Evolutionary conservation across 495 filamentous ascomycete species (phyloP), one percentile per base, ranked within the genome.

Genomic region (Hypoxylon trugodes): DNA sequence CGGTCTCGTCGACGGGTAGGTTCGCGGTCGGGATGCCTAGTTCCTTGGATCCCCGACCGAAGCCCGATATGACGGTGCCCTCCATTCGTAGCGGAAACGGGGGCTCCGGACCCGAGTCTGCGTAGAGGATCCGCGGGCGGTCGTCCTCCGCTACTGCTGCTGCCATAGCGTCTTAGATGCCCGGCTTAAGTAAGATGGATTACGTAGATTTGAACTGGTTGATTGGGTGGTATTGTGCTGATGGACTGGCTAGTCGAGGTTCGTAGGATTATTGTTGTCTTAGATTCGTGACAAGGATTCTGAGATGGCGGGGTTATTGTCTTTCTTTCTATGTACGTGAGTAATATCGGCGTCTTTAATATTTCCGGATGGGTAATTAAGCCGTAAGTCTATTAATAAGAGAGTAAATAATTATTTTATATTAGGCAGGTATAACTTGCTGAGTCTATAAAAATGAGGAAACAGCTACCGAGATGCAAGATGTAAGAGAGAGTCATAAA

Each of bases 11-110:
- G 53, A 96, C 81, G 35, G 95, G 93, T 62, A 98, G 93, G 79
- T 98, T 98, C 68, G 95, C 95, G 0, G 95, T 98, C 2, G 95
- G 95, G 75, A 98, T 97, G 53, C 94, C 92, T 56, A 98, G 87
- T 82, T 96, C 92, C 79, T 91, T 94, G 72, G 89, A 93, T 36
- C 95, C 95, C 37, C 95, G 87, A 13, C 95, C 95, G 76, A 97
- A 98, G 33, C 95, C 95, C 72, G 90, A 88, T 68, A 98, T 91
- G 12, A 98, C 92, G 42, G 86, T 82, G 5, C 95, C 95, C 35
- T 86, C 86, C 71, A 97, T 84, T 42, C 80, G 84, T 60, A 97
- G 79, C 0, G 95, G 95, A 76, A 87, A 98, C 0, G 95, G 94
- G 10, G 85, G 50, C 57, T 82, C 75, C 8, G 95, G 94, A 10